Evolutionary conservation across 352 stramenopile genomes (phyloP).

Genomic region (Globisporangium apiculatum): DNA sequence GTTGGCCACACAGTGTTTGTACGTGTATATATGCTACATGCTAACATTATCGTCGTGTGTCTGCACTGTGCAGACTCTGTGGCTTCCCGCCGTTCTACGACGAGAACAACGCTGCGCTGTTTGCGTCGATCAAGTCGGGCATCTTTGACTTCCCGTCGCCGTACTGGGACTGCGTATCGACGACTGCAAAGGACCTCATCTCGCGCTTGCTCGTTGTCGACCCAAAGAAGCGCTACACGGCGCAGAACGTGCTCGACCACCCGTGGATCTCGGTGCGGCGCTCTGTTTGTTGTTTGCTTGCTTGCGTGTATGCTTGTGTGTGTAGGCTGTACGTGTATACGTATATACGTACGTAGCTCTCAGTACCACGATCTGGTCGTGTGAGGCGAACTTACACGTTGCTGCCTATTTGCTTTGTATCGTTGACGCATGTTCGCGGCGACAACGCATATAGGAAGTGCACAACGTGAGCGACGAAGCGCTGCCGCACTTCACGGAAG

Average conservation of each 20-base stretch:
- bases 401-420: not conserved
- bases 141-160: constrained; percentile 90
- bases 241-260: constrained; percentile 75
- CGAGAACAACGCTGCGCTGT: constrained; percentile 87
- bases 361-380: too few relatives aligned
- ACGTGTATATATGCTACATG: not conserved
- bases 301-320: not conserved
- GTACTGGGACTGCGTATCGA: constrained; percentile 92
- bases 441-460: constrained; percentile 28
- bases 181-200: constrained; percentile 91
- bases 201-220: constrained; percentile 87
- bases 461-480: constrained; percentile 62
- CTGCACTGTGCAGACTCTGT: constrained; percentile 50
- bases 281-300: not conserved
- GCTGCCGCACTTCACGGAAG: constrained; percentile 83
- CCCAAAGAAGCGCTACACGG: constrained; percentile 85
- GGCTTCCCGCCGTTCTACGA: constrained; percentile 96
- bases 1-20: not conserved
- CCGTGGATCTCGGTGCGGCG: constrained; percentile 67
- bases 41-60: not conserved
- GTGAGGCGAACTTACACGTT: not conserved
- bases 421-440: not conserved
- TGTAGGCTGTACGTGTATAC: too few relatives aligned
- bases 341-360: too few relatives aligned
- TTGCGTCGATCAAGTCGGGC: constrained; percentile 84